These are phyloP conservation scores for Yamadazyma sp. DNA, from an alignment of 805 yeast genomes.

Conservation along the genomic window DNA sequence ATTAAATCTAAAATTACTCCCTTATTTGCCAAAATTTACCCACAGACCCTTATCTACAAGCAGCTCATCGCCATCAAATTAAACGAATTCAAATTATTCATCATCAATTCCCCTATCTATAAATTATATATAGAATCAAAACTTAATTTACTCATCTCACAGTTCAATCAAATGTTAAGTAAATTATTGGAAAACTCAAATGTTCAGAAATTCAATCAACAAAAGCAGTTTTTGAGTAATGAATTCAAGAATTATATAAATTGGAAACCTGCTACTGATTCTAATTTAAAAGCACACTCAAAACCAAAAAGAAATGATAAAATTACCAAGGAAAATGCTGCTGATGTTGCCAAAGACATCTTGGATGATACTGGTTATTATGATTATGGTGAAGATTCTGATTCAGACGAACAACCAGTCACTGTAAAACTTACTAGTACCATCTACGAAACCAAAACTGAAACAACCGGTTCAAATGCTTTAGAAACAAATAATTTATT, in stretches of 20 bases:
- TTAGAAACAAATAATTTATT: conserved; percentile 9
- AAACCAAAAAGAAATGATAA: conserved; percentile 4
- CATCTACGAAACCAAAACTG: conserved; percentile 15
- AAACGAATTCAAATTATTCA: conserved; percentile 1
- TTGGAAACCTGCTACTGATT: conserved; percentile 9
- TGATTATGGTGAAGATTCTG: conserved; percentile 7
- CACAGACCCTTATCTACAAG: background rate
- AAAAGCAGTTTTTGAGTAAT: conserved; percentile 20
- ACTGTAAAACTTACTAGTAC: conserved; percentile 24
- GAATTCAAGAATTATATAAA: conserved; percentile 25
- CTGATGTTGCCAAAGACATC: conserved; percentile 21
- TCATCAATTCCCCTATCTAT: conserved; percentile 5
- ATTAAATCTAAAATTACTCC: background rate
- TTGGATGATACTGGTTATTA: conserved; percentile 14
- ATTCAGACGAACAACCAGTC: conserved; percentile 17
- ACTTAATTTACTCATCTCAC: background rate
- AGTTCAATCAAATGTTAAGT: conserved; percentile 1
- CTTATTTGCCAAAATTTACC: background rate
- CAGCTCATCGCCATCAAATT: background rate
- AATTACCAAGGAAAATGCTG: conserved; percentile 12
- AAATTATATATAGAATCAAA: conserved; percentile 4
- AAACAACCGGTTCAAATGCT: too few relatives aligned
- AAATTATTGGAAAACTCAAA: conserved; percentile 12
- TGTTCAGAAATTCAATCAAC: conserved; percentile 18
- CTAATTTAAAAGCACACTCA: background rate